phyloP scores from a whole-genome alignment of 352 stramenopile species.

The Pelagophyceae sp. region DNA sequence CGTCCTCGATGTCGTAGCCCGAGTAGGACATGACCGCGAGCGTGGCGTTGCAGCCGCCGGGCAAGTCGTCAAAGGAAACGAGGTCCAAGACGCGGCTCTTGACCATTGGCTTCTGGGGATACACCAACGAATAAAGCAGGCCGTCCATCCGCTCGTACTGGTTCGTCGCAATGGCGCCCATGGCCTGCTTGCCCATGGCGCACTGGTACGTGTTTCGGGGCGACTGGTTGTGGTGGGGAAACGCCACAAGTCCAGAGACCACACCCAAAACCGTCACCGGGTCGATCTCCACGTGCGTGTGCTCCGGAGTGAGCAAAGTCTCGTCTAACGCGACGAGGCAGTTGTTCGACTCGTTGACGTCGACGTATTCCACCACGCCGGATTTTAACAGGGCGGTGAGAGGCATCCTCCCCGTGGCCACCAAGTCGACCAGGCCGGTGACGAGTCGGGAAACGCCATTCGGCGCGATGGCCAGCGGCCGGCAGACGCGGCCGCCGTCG shows the following conservation, averaged over 20 bases:
- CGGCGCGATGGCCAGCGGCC: conserved; percentile 86
- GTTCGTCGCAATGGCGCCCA: conserved; percentile 97
- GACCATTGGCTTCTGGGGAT: conserved; percentile 98
- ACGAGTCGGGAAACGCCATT: conserved; percentile 72
- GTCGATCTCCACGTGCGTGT: conserved; percentile 98
- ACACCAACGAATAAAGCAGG: conserved; percentile 96
- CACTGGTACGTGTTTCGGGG: conserved; percentile 99
- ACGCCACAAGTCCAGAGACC: conserved; percentile 95
- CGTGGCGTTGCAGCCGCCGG: conserved; percentile 94
- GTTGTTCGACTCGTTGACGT: conserved; percentile 99
- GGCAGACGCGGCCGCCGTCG: conserved; percentile 93
- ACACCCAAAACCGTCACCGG: conserved; percentile 96
- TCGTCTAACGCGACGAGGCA: conserved; percentile 93
- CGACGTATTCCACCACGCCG: conserved; percentile 97
- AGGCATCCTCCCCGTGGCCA: conserved; percentile 37
- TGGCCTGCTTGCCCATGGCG: conserved; percentile 99
- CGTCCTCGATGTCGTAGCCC: conserved; percentile 99
- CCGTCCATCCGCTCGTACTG: conserved; percentile 98
- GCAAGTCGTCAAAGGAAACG: conserved; percentile 95
- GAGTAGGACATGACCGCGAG: conserved; percentile 99
- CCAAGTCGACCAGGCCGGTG: conserved; percentile 79
- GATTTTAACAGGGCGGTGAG: background rate
- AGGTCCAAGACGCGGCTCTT: conserved; percentile 95
- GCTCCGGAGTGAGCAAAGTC: conserved; percentile 36
- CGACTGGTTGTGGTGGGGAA: conserved; percentile 97